phyloP scores from a whole-genome alignment of 108 stramenopile species.

The Aurantiochytrium sp. region DNA sequence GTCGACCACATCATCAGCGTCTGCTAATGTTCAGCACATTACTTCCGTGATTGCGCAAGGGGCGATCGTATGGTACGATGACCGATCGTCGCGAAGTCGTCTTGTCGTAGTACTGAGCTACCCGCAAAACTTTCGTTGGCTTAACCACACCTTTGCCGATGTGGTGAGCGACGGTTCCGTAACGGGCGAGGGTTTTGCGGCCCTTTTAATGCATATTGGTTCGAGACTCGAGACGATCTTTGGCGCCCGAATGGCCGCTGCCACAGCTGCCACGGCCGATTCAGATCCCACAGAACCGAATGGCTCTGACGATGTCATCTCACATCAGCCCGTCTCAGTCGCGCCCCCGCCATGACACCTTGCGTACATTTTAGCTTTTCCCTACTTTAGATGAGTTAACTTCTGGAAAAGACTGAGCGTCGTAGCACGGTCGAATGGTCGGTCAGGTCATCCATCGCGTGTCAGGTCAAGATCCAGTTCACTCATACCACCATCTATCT shows the following conservation, averaged over 20 bases:
- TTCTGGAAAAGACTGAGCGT: too few relatives aligned
- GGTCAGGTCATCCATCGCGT: too few relatives aligned
- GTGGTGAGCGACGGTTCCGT: not conserved
- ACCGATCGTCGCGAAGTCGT: not conserved
- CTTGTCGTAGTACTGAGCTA: not conserved
- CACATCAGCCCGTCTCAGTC: too few relatives aligned
- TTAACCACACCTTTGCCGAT: not conserved
- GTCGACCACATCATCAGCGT: not conserved
- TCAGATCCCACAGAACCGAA: too few relatives aligned
- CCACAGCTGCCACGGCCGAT: too few relatives aligned
- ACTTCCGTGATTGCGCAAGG: slow-evolving; percentile 7
- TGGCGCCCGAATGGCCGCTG: not conserved
- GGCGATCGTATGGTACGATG: not conserved
- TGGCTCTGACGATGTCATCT: too few relatives aligned
- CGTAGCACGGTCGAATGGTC: too few relatives aligned
- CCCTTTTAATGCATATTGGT: not conserved
- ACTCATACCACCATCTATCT: too few relatives aligned
- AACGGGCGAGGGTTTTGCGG: not conserved
- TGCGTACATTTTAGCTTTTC: too few relatives aligned
- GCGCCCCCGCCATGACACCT: too few relatives aligned
- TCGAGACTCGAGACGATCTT: not conserved
- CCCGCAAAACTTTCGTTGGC: slow-evolving; percentile 7
- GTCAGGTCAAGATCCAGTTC: too few relatives aligned
- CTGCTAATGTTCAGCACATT: not conserved
- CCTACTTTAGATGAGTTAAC: too few relatives aligned